Evolutionary conservation across 1,139 yeast species (phyloP), one percentile per base, ranked within the genome.

Genomic region (Debaryomyces nepalensis): DNA sequence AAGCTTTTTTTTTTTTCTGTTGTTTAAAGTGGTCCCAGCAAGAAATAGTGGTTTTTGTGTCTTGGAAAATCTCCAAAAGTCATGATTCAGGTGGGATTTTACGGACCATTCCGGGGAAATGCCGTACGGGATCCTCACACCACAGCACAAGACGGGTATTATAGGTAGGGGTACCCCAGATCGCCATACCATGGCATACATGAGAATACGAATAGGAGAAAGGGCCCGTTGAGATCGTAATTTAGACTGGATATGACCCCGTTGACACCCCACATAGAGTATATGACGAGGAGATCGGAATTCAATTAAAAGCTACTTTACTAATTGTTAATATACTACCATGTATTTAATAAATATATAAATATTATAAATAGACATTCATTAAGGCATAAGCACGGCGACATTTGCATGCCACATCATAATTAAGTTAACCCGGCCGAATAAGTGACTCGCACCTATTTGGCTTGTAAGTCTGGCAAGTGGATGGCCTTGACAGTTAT

Each of bases 401-500:
- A 14, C 9, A 29, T 19, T 16, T 11, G 32, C 10, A 18, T 16
- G 32, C 18, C 32, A 29, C 32, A 4, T 5, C 18, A 16, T n/a
- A 21, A 29, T 9, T 16, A 29, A 16, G 14, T 26, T 16, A 19
- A 20, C 19, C n/a, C 23, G 20, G 22, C 14, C 14, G 11, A 12
- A 20, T 20, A 20, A 31, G 16, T 31, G 20, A 14, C 20, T 15
- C n/a, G 24, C 29, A 34, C 9, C 24, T 24, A 34, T 18, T 12
- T 23, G 15, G 30, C 64, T 58, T 68, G 70, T 47, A 69, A 64
- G 52, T 69, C 72, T 41, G 75, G 75, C 48, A 73, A 64, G 4
- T 57, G 73, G 46, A 79, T 52, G 10, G 85, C 82, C 56, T 71
- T 75, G 39, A 83, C 74, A 21, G 77, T 68, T 43, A 87, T 45